Percentiles rank a stretch among this genome's conserved stretches.
phyloP scores from a whole-genome alignment of 768 basidiomycete species.

The Tylopilus plumbeoviolaceoides region DNA sequence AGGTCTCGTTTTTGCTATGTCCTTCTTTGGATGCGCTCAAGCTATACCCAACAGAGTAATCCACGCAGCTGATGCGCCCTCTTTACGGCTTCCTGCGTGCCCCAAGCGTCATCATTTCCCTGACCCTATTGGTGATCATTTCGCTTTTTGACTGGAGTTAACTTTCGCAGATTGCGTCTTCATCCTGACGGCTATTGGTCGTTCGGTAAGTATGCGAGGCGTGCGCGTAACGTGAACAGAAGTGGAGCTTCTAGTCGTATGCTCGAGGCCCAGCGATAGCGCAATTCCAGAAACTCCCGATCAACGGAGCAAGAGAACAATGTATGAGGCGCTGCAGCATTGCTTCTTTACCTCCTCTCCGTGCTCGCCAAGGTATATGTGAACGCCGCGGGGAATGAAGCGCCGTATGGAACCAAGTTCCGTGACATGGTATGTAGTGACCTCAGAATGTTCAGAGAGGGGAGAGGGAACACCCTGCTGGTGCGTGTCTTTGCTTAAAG shows the following conservation, averaged over 20 bases:
- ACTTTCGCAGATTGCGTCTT: slow-evolving; percentile 9
- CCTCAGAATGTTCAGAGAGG: slow-evolving; percentile 17
- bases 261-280: slow-evolving; percentile 5
- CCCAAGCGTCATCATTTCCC: slow-evolving; percentile 6
- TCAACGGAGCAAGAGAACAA: slow-evolving; percentile 15
- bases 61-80: slow-evolving; percentile 34
- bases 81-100: slow-evolving; percentile 26
- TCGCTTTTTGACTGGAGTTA: slow-evolving; percentile 19
- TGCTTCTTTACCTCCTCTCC: slow-evolving; percentile 11
- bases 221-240: slow-evolving; percentile 14
- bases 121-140: slow-evolving; percentile 8
- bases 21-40: slow-evolving; percentile 14
- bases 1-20: slow-evolving; percentile 15
- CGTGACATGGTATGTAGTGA: slow-evolving; percentile 18
- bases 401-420: slow-evolving; percentile 14
- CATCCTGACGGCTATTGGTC: slow-evolving; percentile 11
- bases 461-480: slow-evolving; percentile 18
- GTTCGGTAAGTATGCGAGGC: slow-evolving; percentile 9
- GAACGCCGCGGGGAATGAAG: slow-evolving; percentile 33
- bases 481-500: slow-evolving; percentile 35
- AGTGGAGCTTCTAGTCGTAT: neutral
- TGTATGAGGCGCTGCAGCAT: slow-evolving; percentile 1
- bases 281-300: slow-evolving; percentile 14
- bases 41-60: slow-evolving; percentile 15
- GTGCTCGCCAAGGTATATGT: slow-evolving; percentile 14